Evolutionary conservation across 768 basidiomycete genomes (phyloP).

Genomic region (Tephrocybe sp.): DNA sequence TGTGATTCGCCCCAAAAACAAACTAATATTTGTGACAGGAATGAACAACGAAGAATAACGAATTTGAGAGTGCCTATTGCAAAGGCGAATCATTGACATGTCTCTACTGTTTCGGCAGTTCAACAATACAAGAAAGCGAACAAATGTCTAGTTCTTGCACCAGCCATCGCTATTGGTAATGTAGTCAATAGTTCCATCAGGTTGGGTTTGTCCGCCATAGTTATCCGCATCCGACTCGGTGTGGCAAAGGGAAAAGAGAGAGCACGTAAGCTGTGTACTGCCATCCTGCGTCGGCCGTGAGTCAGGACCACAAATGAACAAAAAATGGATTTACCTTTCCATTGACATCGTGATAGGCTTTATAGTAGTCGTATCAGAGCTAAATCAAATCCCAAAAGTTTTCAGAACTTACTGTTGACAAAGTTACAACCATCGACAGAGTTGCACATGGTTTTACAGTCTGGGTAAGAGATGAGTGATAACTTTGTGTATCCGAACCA

Average conservation of each 20-base stretch:
- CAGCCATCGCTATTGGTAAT: conserved; percentile 41
- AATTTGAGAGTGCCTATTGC: no score
- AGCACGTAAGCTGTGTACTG: conserved; percentile 42
- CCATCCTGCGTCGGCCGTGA: no score
- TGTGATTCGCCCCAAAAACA: no score
- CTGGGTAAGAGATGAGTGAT: conserved; percentile 18
- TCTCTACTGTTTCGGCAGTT: no score
- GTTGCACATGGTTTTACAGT: conserved; percentile 48
- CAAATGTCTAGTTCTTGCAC: conserved; percentile 31
- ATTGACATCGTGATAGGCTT: conserved; percentile 45
- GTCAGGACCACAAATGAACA: conserved; percentile 1
- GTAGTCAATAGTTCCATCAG: conserved; percentile 38
- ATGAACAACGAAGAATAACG: no score
- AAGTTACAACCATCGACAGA: conserved; percentile 37
- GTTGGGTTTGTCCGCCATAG: conserved; percentile 40
- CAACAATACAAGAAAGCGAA: no score
- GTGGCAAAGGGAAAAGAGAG: conserved; percentile 40
- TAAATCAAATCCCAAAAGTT: not conserved
- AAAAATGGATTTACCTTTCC: conserved; percentile 29
- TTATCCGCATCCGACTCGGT: conserved; percentile 34
- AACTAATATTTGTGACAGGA: no score
- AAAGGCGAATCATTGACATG: no score
- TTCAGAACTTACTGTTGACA: conserved; percentile 36
- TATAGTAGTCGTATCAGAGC: not conserved
- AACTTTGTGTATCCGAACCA: not conserved